A percentile compares a stretch with the other conserved stretches of the same genome.
Evolutionary conservation across 352 stramenopile species (phyloP).

Genomic region (Globisporangium cystogenes): DNA sequence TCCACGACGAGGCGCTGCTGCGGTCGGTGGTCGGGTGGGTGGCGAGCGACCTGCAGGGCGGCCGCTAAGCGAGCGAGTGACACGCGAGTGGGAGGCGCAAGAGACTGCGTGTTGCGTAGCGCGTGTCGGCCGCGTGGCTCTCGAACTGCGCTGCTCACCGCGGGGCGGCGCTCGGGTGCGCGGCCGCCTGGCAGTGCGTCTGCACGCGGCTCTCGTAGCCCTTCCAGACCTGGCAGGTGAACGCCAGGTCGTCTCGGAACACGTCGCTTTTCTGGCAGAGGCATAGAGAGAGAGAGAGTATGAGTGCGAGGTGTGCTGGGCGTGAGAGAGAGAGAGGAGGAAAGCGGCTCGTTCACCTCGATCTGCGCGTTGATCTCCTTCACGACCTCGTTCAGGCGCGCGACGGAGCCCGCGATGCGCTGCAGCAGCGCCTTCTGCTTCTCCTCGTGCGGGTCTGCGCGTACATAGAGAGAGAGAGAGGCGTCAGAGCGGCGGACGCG

Average conservation of each 20-base stretch:
- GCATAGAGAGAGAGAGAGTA: background rate
- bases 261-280: constrained; percentile 68
- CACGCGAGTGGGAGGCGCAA: no score
- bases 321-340: background rate
- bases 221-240: constrained; percentile 81
- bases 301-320: background rate
- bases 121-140: no score
- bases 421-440: constrained; percentile 84
- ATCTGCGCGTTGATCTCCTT: constrained; percentile 85
- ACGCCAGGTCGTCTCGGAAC: constrained; percentile 59
- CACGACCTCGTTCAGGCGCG: constrained; percentile 71
- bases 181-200: constrained; percentile 42
- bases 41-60: constrained; percentile 32
- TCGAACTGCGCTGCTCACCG: constrained; percentile 2
- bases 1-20: constrained; percentile 54
- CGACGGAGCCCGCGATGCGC: constrained; percentile 72
- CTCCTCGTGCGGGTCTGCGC: constrained; percentile 73
- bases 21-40: constrained; percentile 45
- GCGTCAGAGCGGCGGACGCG: background rate
- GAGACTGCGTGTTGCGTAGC: no score
- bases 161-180: background rate
- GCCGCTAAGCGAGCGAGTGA: no score
- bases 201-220: constrained; percentile 81
- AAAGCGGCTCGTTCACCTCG: constrained; percentile 31
- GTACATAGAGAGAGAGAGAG: background rate